Evolutionary conservation across 1,139 yeast genomes (phyloP).

Genomic region (Spathaspora sp.): DNA sequence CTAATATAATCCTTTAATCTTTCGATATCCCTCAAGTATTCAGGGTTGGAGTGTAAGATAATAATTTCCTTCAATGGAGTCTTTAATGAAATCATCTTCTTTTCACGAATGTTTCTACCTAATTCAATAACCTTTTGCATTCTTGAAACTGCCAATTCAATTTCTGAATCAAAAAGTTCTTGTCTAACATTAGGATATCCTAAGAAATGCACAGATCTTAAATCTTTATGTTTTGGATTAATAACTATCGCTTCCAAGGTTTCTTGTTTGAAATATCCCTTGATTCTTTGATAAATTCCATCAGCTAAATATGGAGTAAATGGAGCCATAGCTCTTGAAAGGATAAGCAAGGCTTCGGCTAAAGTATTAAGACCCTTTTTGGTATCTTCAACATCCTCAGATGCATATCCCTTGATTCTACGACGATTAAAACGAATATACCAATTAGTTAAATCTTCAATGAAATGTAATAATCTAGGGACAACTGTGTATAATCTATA

Average conservation of each 20-base stretch:
- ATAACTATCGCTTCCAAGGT: constrained; percentile 46
- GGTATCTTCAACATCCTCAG: constrained; percentile 81
- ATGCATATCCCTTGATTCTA: constrained; percentile 85
- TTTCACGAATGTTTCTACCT: constrained; percentile 96
- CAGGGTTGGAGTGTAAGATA: constrained; percentile 76
- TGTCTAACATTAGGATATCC: constrained; percentile 83
- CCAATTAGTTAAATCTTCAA: constrained; percentile 98
- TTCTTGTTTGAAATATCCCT: constrained; percentile 55
- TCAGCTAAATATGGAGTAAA: constrained; percentile 97
- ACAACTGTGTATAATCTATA: constrained; percentile 95
- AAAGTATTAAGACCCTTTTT: constrained; percentile 84
- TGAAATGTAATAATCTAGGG: constrained; percentile 81
- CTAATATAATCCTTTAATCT: constrained; percentile 74
- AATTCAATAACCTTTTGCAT: constrained; percentile 97
- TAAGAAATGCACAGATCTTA: constrained; percentile 89
- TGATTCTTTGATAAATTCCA: constrained; percentile 77
- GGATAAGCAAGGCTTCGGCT: constrained; percentile 83
- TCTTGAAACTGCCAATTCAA: constrained; percentile 83
- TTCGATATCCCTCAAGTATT: constrained; percentile 75
- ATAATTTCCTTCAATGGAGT: constrained; percentile 90
- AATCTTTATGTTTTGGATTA: constrained; percentile 49
- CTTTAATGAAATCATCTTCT: constrained; percentile 89
- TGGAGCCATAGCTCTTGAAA: constrained; percentile 97
- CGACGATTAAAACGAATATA: constrained; percentile 97
- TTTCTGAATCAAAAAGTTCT: constrained; percentile 75